These are phyloP conservation scores for Neurospora pannonica DNA, from an alignment of 495 filamentous ascomycete species.

Conservation along the genomic window DNA sequence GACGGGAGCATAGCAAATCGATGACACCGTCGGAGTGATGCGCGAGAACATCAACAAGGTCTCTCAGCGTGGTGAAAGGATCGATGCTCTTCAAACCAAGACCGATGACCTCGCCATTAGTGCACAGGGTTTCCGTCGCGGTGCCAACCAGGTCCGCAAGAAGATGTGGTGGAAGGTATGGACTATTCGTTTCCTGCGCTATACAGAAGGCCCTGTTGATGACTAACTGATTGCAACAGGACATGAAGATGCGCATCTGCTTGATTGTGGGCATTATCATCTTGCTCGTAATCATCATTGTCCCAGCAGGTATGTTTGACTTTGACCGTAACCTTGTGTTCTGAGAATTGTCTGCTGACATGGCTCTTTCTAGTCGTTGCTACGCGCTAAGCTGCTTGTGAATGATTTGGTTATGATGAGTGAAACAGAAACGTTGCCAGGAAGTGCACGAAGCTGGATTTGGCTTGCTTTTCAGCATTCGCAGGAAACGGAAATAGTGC, in stretches of 20 bases:
- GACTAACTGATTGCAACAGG: constrained; percentile 25
- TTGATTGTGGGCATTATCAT: constrained; percentile 81
- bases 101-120: constrained; percentile 85
- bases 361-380: constrained; percentile 19
- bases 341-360: not conserved
- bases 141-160: constrained; percentile 92
- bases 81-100: constrained; percentile 90
- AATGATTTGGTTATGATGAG: constrained; percentile 14
- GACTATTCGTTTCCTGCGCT: not conserved
- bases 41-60: constrained; percentile 91
- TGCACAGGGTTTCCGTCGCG: constrained; percentile 87
- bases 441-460: constrained; percentile 22
- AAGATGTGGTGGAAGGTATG: constrained; percentile 60
- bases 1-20: constrained; percentile 68
- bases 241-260: constrained; percentile 99
- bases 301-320: constrained; percentile 61
- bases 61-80: constrained; percentile 78
- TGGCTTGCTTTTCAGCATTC: constrained; percentile 19
- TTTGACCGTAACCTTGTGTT: not conserved
- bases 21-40: constrained; percentile 88
- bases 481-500: constrained; percentile 16
- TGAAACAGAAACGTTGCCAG: constrained; percentile 5
- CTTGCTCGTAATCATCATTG: constrained; percentile 83
- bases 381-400: constrained; percentile 8
- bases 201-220: not conserved